Base-by-base conservation (phyloP, 164 flowering plant species). In the Annona cherimola region DNA sequence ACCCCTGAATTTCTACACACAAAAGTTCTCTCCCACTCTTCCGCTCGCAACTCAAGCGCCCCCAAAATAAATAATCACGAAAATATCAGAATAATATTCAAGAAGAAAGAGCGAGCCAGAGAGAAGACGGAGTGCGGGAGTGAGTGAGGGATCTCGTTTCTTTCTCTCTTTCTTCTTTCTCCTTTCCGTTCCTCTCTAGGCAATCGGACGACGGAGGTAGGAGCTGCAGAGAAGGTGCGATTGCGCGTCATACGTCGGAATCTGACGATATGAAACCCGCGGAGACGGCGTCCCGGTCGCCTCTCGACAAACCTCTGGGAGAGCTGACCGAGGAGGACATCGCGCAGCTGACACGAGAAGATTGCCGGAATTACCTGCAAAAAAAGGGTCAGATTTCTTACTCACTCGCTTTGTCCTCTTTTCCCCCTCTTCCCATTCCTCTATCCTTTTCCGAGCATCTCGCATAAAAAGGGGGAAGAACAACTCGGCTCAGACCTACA, bases 331-430 rank as follows among this genome's bases (percentile, higher is more conserved):
- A 92, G 69, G 98, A 92, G 20, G 99, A 94, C 85, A 90, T 94
- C 81, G 87, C 98, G 14, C 99, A 92, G 85, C 87, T 92, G 81
- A 94, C 99, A 19, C 95, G 99, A 43, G 99, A 92, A 74, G 98
- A 94, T 75, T 94, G 98, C 80, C 91, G 98, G 79, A 88, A 83
- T 62, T 94, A 81, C 76, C 99, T 94, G 88, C 88, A 86, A 79
- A 87, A 87, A 19, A 94, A 94, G 91, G 97, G 98, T 90, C 26
- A 12, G 66, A 44, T 40, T 41, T 54, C 35, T 26, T 45, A 42
- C 68, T 39, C 67, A 55, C 16, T 5, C 39, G 40, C 68, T 63
- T 76, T 46, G 9, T 4, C 61, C 45, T 42, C 61, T 59, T 45
- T 57, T 54, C 42, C 41, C 42, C 16, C 12, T n/a, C 16, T 67